These are phyloP conservation scores for Pseudonectria foliicola DNA, from an alignment of 2,329 filamentous ascomycete genomes.

Conservation along the genomic window DNA sequence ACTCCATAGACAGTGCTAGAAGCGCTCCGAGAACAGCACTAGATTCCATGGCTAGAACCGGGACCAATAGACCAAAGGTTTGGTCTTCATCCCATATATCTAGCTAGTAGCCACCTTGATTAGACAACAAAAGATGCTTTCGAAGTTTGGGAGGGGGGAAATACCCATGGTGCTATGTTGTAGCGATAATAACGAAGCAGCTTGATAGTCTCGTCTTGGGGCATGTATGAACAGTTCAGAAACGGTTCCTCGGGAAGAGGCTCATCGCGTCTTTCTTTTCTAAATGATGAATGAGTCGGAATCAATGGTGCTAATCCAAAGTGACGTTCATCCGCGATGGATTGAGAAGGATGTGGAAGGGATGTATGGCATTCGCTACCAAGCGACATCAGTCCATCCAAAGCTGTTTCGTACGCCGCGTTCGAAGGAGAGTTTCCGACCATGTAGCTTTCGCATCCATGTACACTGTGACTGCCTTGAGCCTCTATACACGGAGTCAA, in stretches of 20 bases:
- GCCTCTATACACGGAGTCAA: not conserved
- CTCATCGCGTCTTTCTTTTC: constrained; percentile 3
- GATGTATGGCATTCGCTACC: constrained; percentile 20
- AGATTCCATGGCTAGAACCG: constrained; percentile 23
- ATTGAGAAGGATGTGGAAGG: constrained; percentile 6
- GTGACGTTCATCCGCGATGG: constrained; percentile 4
- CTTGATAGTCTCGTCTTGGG: constrained; percentile 20
- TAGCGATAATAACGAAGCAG: constrained; percentile 38
- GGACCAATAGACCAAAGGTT: constrained; percentile 32
- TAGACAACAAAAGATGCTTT: not conserved
- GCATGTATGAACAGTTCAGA: constrained; percentile 18
- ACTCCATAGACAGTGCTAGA: constrained; percentile 16
- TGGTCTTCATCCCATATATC: constrained; percentile 36
- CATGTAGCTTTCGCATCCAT: constrained; percentile 7
- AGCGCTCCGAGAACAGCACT: constrained; percentile 19
- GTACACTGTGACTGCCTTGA: constrained; percentile 2
- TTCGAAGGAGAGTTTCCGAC: constrained; percentile 14
- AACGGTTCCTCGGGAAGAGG: constrained; percentile 9
- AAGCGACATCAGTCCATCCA: constrained; percentile 28
- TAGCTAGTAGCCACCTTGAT: constrained; percentile 22
- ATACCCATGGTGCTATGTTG: constrained; percentile 38
- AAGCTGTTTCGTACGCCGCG: constrained; percentile 26
- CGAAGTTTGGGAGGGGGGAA: constrained; percentile 4
- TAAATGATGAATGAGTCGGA: constrained; percentile 3
- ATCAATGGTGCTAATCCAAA: constrained; percentile 6